phyloP scores from a whole-genome alignment of 2,329 filamentous ascomycete species.

The Aureobasidium sp. region DNA sequence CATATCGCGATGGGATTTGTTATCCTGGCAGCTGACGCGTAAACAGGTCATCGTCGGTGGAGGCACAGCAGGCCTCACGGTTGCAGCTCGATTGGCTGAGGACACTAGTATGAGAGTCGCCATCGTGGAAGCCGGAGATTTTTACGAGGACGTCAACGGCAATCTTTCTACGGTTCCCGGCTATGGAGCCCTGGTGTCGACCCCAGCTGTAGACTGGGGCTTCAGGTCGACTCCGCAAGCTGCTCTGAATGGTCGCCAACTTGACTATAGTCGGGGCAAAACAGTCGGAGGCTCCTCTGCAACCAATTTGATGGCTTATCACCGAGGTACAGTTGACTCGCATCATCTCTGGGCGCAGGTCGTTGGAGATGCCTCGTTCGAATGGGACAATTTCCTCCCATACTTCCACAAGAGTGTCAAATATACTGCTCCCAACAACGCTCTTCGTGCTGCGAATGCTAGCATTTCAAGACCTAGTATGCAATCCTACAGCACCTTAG shows the following conservation, averaged over 20 bases:
- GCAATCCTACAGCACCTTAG: not conserved
- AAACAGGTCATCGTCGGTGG: conserved; percentile 26
- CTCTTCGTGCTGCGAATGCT: conserved; percentile 29
- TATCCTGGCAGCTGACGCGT: no score
- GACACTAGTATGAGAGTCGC: conserved; percentile 27
- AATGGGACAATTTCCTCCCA: conserved; percentile 31
- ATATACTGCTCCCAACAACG: conserved; percentile 29
- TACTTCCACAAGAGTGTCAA: conserved; percentile 28
- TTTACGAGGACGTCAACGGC: conserved; percentile 26
- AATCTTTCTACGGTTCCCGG: conserved; percentile 17
- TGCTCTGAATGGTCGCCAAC: not conserved
- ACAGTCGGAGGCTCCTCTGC: conserved; percentile 31
- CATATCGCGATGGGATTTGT: no score
- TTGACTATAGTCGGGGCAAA: conserved; percentile 34
- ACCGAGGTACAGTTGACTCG: conserved; percentile 34
- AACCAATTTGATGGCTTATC: conserved; percentile 31
- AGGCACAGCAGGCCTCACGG: conserved; percentile 27
- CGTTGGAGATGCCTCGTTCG: conserved; percentile 38
- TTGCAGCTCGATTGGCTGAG: conserved; percentile 28
- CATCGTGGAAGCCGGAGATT: conserved; percentile 31
- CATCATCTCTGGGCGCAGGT: conserved; percentile 41
- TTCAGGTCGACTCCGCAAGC: conserved; percentile 22
- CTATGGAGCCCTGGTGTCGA: not conserved
- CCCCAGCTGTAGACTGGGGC: not conserved
- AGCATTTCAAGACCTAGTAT: conserved; percentile 14